A percentile compares a stretch with the other conserved stretches of the same genome.
Conservation (phyloP, 1,284 basidiomycete species). For the Rhodotorula sp. region DNA sequence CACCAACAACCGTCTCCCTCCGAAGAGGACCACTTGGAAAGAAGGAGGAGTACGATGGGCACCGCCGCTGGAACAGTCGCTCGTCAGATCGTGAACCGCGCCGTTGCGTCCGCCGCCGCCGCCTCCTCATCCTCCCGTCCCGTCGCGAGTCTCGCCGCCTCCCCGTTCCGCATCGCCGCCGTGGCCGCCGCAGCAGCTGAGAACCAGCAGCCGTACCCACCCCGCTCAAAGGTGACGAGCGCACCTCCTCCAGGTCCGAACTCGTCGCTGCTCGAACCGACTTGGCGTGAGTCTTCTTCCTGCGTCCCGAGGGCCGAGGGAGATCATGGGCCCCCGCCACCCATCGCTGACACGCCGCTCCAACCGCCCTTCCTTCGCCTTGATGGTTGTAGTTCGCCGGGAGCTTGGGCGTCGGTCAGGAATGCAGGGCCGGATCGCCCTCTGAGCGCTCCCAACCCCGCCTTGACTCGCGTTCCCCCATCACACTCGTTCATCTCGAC, state of each 20-base stretch:
- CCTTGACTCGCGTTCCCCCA: too few species aligned
- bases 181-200: neutral
- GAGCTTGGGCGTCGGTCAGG: neutral
- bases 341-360: neutral
- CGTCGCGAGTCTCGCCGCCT: neutral
- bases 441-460: neutral
- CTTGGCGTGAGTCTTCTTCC: slow-evolving; percentile 1
- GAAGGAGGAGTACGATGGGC: neutral
- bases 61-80: neutral
- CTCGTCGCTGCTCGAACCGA: slow-evolving; percentile 3
- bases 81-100: neutral
- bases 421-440: slow-evolving; percentile 8
- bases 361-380: neutral
- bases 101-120: neutral
- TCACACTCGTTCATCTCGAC: too few species aligned
- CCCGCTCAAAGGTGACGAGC: neutral
- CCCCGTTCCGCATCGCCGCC: neutral
- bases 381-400: neutral
- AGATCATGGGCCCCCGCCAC: neutral
- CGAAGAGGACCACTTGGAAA: neutral
- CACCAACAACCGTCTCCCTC: neutral
- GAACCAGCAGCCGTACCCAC: neutral
- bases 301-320: too few species aligned
- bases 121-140: neutral
- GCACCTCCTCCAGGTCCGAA: neutral